Conservation (phyloP, 495 filamentous ascomycete species). For the Geoglossum glabrum region DNA sequence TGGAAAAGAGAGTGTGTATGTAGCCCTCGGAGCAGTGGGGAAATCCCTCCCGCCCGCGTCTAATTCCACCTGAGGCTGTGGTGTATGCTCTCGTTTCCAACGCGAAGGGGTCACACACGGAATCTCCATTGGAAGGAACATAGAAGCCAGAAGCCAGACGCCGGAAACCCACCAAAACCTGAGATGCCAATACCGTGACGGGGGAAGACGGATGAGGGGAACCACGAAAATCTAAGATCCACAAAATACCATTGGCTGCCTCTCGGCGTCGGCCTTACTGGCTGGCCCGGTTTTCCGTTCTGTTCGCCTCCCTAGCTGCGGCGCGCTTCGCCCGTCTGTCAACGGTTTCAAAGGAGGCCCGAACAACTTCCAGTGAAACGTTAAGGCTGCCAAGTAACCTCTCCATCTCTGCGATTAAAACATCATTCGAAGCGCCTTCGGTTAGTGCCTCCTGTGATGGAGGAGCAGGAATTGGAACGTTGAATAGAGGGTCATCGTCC, state of each 20-base stretch:
- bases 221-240: background rate
- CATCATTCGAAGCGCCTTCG: background rate
- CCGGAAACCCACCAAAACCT: background rate
- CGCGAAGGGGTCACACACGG: background rate
- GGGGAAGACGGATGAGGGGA: background rate
- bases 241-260: background rate
- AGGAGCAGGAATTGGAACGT: background rate
- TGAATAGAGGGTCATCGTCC: background rate
- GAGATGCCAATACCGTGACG: background rate
- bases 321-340: background rate
- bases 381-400: background rate
- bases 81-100: background rate
- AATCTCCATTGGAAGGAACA: background rate
- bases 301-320: background rate
- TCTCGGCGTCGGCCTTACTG: background rate
- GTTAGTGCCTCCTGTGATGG: background rate
- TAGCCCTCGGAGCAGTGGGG: too few relatives aligned
- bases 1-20: too few relatives aligned
- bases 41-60: background rate
- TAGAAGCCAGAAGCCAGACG: background rate
- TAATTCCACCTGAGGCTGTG: background rate
- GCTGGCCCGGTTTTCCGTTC: background rate
- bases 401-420: background rate
- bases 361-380: background rate
- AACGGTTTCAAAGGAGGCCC: background rate